Conservation (phyloP, 2,329 filamentous ascomycete genomes). For the Alternaria sp. region DNA sequence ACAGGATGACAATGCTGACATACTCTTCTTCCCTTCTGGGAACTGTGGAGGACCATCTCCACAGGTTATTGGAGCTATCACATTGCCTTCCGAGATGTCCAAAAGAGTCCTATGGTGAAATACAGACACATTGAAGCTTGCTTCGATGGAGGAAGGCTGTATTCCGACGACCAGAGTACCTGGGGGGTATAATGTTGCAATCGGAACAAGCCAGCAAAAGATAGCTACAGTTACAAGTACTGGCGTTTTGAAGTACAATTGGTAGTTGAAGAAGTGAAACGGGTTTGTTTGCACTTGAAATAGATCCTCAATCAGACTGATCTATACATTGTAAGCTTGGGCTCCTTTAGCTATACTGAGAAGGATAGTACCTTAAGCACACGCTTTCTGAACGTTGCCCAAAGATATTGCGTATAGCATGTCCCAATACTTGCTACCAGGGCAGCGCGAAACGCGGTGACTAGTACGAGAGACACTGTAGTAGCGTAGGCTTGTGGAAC, state of each 20-base stretch:
- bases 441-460: neutral
- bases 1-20: too few relatives aligned
- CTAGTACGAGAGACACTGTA: neutral
- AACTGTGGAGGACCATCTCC: too few relatives aligned
- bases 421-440: neutral
- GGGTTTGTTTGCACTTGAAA: neutral
- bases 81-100: too few relatives aligned
- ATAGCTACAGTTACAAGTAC: neutral
- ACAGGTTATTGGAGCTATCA: too few relatives aligned
- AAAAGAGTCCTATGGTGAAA: too few relatives aligned
- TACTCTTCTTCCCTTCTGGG: too few relatives aligned
- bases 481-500: neutral
- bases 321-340: neutral
- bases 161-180: neutral
- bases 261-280: neutral
- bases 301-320: neutral
- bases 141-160: neutral
- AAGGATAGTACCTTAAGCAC: too few relatives aligned
- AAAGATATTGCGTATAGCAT: neutral
- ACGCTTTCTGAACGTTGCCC: neutral
- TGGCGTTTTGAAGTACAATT: neutral
- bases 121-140: too few relatives aligned
- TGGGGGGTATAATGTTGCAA: accelerated
- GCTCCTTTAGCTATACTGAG: too few relatives aligned
- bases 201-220: neutral